Evolutionary conservation across 805 yeast species (phyloP), one percentile per base, ranked within the genome.

Genomic region (Lipomyces kockii): DNA sequence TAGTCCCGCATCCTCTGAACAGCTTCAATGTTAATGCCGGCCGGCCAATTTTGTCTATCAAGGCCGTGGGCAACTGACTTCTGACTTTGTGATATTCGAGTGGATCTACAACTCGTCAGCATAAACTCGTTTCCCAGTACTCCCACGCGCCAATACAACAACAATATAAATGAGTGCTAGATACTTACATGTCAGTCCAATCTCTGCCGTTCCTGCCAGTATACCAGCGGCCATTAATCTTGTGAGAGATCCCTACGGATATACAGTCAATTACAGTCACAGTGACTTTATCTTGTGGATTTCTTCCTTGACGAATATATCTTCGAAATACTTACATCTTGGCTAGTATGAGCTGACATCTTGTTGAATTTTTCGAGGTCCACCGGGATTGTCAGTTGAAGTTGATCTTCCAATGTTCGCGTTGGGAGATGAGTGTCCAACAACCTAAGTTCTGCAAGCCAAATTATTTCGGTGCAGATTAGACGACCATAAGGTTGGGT

Each of bases 1-100:
- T 78, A 0, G 97, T 91, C 61, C 90, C 85, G 72, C 91, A 86
- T 0, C 98, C 98, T 25, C 79, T 77, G 74, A 80, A 85, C 57
- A 29, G 72, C 66, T 59, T 71, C 60, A 43, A 60, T 39, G 51
- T 76, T 76, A 22, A 72, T 60, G 62, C 63, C 17, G 61, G 35
- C 2, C 34, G 57, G 25, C 68, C 68, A 11, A 67, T 34, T 20
- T 57, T 60, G 22, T 65, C 61, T n/a, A 72, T 70, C 37, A 74
- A 49, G 12, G 76, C 76, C 46, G 74, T 62, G n/a, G 69, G 69
- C 55, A 80, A 72, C 72, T 80, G 82, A 57, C 75, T 74, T 14
- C 79, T 74, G 46, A 76, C 75, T 68, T 80, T 81, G 60, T 78
- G 69, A 66, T 78, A 79, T 65, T 81, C 83, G 49, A 81, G 70